Conservation (phyloP, 2,329 filamentous ascomycete species). For the Ophiostoma quercus region DNA sequence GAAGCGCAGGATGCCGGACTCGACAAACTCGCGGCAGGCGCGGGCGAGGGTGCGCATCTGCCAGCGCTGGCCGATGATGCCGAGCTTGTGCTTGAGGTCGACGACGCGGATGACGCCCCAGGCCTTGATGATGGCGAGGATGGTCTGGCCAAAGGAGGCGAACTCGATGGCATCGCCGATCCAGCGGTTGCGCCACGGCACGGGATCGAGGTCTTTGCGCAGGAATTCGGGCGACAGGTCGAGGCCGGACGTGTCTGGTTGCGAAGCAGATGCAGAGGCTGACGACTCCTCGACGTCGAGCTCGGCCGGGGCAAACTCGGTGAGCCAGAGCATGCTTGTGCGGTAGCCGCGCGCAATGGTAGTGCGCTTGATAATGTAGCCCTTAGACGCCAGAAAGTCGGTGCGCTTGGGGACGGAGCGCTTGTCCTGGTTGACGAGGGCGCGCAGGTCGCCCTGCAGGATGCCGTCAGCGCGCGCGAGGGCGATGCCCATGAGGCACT, state of each 20-base stretch:
- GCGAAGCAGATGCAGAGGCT: background rate
- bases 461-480: conserved; percentile 51
- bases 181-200: conserved; percentile 54
- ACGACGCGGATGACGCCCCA: conserved; percentile 55
- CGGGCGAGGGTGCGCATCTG: conserved; percentile 58
- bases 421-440: conserved; percentile 57
- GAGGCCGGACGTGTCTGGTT: conserved; percentile 26
- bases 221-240: conserved; percentile 34
- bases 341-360: conserved; percentile 54
- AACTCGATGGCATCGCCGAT: conserved; percentile 56
- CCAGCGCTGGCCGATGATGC: conserved; percentile 49
- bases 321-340: conserved; percentile 59
- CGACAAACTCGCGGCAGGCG: conserved; percentile 53
- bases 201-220: conserved; percentile 45
- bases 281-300: conserved; percentile 34
- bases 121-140: conserved; percentile 53
- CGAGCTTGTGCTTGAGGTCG: conserved; percentile 55
- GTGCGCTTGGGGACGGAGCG: conserved; percentile 58
- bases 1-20: conserved; percentile 51
- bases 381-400: conserved; percentile 53
- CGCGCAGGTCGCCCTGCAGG: conserved; percentile 55
- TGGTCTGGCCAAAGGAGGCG: conserved; percentile 51
- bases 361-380: conserved; percentile 58
- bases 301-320: conserved; percentile 47
- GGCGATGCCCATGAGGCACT: conserved; percentile 53